phyloP scores from a whole-genome alignment of 78 protist genomes.

The Guillardia theta region DNA sequence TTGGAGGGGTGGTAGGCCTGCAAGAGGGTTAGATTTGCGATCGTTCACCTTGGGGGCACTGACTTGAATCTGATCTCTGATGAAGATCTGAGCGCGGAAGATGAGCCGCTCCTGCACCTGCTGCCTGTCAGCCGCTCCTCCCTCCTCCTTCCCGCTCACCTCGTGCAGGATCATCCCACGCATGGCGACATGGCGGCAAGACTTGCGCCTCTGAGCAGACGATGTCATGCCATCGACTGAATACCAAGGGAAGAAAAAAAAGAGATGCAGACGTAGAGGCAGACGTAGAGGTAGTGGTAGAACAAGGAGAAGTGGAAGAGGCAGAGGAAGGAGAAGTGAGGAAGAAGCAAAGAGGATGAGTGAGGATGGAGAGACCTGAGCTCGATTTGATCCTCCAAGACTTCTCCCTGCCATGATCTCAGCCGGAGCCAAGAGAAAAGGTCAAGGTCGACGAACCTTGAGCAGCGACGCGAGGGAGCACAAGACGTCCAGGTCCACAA shows the following conservation, averaged over 20 bases:
- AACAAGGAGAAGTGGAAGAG: not conserved
- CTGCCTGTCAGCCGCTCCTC: not conserved
- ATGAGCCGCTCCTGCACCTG: not conserved
- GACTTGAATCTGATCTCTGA: not conserved
- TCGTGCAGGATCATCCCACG: not conserved
- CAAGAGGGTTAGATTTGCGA: too few species aligned
- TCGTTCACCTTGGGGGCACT: too few species aligned
- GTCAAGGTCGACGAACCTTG: too few species aligned
- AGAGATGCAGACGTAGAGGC: not conserved
- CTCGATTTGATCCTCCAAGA: not conserved
- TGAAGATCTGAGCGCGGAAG: not conserved
- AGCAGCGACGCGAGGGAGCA: not conserved
- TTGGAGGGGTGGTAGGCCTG: not conserved
- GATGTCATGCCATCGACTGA: not conserved
- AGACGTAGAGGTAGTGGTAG: not conserved
- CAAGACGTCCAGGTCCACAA: not conserved
- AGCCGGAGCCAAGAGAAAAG: too few species aligned
- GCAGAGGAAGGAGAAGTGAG: not conserved
- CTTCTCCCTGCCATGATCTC: too few species aligned
- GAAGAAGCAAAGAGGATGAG: not conserved
- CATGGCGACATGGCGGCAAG: not conserved
- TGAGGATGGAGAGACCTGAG: not conserved
- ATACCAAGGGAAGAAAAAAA: not conserved
- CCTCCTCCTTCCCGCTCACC: not conserved
- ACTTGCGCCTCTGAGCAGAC: not conserved